Evolutionary conservation across 768 basidiomycete genomes (phyloP).

Genomic region (Hortiboletus flavorubellus): DNA sequence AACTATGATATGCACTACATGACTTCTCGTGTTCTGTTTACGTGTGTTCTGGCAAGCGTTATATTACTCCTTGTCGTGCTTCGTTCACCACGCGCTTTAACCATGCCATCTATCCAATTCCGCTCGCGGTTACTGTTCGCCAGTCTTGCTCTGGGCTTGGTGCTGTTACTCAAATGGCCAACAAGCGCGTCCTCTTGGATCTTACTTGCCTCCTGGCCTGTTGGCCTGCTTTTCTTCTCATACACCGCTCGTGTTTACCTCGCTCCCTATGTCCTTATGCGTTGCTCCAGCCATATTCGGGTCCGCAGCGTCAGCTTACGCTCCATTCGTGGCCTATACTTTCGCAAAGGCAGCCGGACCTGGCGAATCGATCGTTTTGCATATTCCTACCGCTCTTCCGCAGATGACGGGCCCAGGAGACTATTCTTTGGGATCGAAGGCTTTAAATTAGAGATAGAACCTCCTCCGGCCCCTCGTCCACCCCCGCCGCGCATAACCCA

Average conservation of each 20-base stretch:
- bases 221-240: conserved; percentile 51
- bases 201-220: conserved; percentile 44
- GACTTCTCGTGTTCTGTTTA: conserved; percentile 12
- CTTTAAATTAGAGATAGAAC: conserved; percentile 48
- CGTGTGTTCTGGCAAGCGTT: conserved; percentile 1
- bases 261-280: conserved; percentile 58
- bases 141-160: conserved; percentile 8
- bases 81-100: conserved; percentile 2
- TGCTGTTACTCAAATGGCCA: conserved; percentile 21
- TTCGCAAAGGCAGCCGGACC: conserved; percentile 50
- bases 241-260: conserved; percentile 64
- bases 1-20: conserved; percentile 25
- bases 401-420: conserved; percentile 46
- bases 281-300: conserved; percentile 57
- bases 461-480: conserved; percentile 15
- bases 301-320: conserved; percentile 72
- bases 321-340: conserved; percentile 74
- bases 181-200: conserved; percentile 35
- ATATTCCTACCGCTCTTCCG: conserved; percentile 50
- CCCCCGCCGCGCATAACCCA: conserved; percentile 22
- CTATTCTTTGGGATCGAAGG: conserved; percentile 65
- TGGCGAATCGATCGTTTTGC: conserved; percentile 68
- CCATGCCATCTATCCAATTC: conserved; percentile 7
- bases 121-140: conserved; percentile 10
- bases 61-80: neutral